Base-by-base conservation (phyloP, 2,329 filamentous ascomycete species). In the Ophiostoma populinum region DNA sequence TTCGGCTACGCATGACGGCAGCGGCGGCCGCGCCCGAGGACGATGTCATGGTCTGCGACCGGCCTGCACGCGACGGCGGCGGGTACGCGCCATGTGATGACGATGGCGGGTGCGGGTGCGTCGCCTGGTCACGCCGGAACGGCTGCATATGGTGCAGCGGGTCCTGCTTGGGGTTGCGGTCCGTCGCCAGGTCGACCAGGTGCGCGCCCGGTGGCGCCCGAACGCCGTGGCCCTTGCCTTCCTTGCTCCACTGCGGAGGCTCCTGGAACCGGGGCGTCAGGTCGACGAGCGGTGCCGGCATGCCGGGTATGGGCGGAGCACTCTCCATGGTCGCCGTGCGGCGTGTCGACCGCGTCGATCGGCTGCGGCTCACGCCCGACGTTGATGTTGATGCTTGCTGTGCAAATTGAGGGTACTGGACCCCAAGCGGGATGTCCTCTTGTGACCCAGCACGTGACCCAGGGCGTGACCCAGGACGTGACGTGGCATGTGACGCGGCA, bases 231-330 rank as follows among this genome's bases (percentile, higher is more conserved):
- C 69, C 70, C 40, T 63, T 64, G 12, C 63, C 59, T 32, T 67
- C 65, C 31, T 58, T 60, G 35, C 58, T 53, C 47, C 65, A 63
- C 50, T 75, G 62, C 13, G 75, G 75, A 6, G 74, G 64, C 41
- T 79, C 74, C 33, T 65, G 61, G 47, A 75, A 78, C 32, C 62
- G 59, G 0, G 73, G 71, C 0, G 72, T 74, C 26, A 83, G 61
- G 46, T 80, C 78, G 20, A 85, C 55, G 6, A 85, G 61, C 2
- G 79, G 77, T 41, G 71, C 72, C 3, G 62, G 61, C 45, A 38
- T 21, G 24, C 27, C 32, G 7, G 16, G 11, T 15, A n/a, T 11
- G 2, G 78, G 77, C 42, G 71, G n/a, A n/a, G n/a, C n/a, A n/a
- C n/a, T n/a, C n/a, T n/a, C n/a, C n/a, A n/a, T n/a, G n/a, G 24